Percentiles rank a stretch among this genome's conserved stretches.
Conservation (phyloP, 2,329 filamentous ascomycete species). For the Ascocoryne sarcoides region DNA sequence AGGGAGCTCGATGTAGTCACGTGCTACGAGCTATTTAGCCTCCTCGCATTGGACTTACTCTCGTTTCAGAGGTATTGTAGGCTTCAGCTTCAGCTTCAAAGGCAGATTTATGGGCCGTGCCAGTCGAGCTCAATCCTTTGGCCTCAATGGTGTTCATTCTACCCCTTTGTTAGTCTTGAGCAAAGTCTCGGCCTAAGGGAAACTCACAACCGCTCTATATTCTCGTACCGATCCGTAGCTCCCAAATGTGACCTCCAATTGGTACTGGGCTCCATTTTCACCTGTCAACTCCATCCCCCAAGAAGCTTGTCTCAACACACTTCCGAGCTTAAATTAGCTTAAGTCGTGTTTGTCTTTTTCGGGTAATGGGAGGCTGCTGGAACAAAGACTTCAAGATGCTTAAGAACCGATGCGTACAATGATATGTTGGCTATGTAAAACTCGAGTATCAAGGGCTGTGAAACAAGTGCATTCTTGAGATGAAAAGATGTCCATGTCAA, state of each 20-base stretch:
- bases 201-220: constrained; percentile 53
- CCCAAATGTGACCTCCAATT: constrained; percentile 25
- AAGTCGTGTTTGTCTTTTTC: too few species aligned
- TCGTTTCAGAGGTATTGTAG: constrained; percentile 47
- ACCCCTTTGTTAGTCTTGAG: constrained; percentile 1
- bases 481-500: too few species aligned
- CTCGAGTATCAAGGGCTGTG: too few species aligned
- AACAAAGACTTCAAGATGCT: too few species aligned
- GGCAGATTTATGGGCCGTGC: constrained; percentile 42
- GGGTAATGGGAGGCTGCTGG: too few species aligned
- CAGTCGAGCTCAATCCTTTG: constrained; percentile 35
- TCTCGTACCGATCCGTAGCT: constrained; percentile 47
- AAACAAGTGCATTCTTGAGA: too few species aligned
- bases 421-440: too few species aligned
- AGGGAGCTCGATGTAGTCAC: too few species aligned
- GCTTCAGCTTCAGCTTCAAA: constrained; percentile 58
- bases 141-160: constrained; percentile 27
- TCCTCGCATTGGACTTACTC: constrained; percentile 48
- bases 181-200: not conserved
- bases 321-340: too few species aligned
- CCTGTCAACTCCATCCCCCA: constrained; percentile 6
- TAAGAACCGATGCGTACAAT: too few species aligned
- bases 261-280: constrained; percentile 16
- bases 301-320: too few species aligned
- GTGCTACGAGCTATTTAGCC: too few species aligned